Conservation (phyloP, 1,139 yeast species). For the Maudiozyma humilis region DNA sequence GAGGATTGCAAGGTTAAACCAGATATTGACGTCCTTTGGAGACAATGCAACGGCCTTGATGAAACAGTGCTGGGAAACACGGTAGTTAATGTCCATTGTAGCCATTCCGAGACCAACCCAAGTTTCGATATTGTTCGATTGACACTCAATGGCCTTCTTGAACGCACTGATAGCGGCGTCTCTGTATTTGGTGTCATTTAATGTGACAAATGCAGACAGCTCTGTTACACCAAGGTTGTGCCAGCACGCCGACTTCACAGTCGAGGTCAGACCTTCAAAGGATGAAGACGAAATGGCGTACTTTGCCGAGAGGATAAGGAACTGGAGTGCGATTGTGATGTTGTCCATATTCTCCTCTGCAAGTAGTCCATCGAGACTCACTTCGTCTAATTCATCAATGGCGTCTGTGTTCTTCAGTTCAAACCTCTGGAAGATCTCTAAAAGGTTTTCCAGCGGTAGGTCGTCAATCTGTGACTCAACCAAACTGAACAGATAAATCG, state of each 20-base stretch:
- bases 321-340: conserved; percentile 22
- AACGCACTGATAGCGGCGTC: conserved; percentile 48
- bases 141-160: conserved; percentile 62
- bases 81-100: conserved; percentile 50
- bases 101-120: conserved; percentile 85
- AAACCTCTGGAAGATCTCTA: conserved; percentile 31
- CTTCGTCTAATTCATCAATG: conserved; percentile 18
- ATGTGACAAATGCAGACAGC: conserved; percentile 40
- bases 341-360: conserved; percentile 19
- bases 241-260: conserved; percentile 51
- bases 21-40: conserved; percentile 57
- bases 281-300: conserved; percentile 18
- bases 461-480: conserved; percentile 39
- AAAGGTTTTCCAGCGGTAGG: conserved; percentile 40
- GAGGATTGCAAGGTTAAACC: conserved; percentile 78
- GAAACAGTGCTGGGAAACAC: conserved; percentile 85
- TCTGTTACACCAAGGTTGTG: conserved; percentile 68
- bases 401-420: conserved; percentile 11
- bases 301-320: conserved; percentile 27
- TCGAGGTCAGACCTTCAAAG: conserved; percentile 32
- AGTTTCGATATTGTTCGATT: conserved; percentile 57
- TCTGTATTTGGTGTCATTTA: conserved; percentile 32
- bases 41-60: conserved; percentile 71
- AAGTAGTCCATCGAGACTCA: conserved; percentile 42
- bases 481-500: conserved; percentile 38